Conservation (phyloP, 2,329 filamentous ascomycete species). For the Clonostachys solani region DNA sequence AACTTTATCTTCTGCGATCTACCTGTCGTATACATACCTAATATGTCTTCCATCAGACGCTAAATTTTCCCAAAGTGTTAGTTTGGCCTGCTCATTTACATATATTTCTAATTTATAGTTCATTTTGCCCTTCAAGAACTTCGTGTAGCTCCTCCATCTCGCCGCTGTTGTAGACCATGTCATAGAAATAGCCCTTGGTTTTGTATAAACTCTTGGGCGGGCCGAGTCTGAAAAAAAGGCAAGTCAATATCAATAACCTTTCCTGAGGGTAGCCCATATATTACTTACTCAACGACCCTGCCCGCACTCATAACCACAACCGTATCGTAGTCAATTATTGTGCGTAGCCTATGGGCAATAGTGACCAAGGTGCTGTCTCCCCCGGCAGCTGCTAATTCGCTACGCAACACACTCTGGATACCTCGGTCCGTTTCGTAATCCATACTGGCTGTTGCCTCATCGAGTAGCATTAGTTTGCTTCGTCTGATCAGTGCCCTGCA, state of each 20-base stretch:
- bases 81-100: too few species aligned
- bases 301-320: constrained; percentile 54
- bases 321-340: constrained; percentile 56
- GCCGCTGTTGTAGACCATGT: constrained; percentile 52
- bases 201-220: constrained; percentile 41
- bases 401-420: constrained; percentile 48
- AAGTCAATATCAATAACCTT: neutral
- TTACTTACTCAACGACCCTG: constrained; percentile 43
- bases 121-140: constrained; percentile 16
- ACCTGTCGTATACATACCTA: too few species aligned
- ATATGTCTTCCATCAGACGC: too few species aligned
- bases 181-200: constrained; percentile 40
- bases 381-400: constrained; percentile 23
- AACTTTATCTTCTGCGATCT: too few species aligned
- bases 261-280: neutral
- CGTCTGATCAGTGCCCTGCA: constrained; percentile 50
- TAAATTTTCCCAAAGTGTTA: too few species aligned
- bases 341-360: constrained; percentile 53
- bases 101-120: neutral
- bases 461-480: constrained; percentile 50
- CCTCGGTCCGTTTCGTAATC: constrained; percentile 53
- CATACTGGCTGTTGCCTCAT: constrained; percentile 57
- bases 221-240: constrained; percentile 26
- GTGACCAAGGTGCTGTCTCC: constrained; percentile 49
- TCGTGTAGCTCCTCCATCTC: constrained; percentile 41